Base-by-base conservation (phyloP, 176 grass and related monocot species). In the Aechmea fasciata region DNA sequence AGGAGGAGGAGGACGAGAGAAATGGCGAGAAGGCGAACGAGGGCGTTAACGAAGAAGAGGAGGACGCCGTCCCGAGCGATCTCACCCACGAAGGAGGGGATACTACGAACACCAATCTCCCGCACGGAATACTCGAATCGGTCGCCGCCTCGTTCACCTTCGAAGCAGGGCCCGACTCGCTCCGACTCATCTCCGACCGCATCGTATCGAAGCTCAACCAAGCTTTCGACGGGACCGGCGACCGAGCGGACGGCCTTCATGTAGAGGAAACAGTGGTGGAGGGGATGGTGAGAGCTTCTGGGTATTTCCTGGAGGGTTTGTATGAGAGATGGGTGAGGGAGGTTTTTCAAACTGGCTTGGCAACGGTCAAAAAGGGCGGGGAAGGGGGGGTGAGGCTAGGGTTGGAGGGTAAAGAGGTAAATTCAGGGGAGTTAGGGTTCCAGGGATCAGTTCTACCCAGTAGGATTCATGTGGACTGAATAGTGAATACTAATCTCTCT, bases 301-400 rank as follows among this genome's bases (percentile, higher is more conserved):
- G 81, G 10, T 65, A 71, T 19, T 87, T 85, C 59, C 70, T 79
- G 23, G 88, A 85, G 70, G 57, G 83, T 14, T 78, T 80, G 50
- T 69, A 87, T 54, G 86, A 84, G 51, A 81, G 72, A n/a, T 96
- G 92, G 92, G 68, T 69, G 20, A 83, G 52, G 51, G 88, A 91
- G 64, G 79, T 96, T 78, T 86, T 96, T 13, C 55, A 68, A 68
- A 74, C 51, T 52, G 28, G 77, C 48, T 63, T 74, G 76, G 76
- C 73, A 71, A 71, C 49, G 77, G 78, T 84, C 6, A 67, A 65
- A 71, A 80, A 83, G 67, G 83, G 85, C 80, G 92, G 88, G 81
- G 87, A 87, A 63, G 22, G 65, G 68, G 85, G 12, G 14, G 74
- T 73, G 68, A 75, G 49, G 64, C 47, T 70, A 49, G 68, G 1